Conservation (phyloP, 257 asterid species). For the Euphrasia confusa region DNA sequence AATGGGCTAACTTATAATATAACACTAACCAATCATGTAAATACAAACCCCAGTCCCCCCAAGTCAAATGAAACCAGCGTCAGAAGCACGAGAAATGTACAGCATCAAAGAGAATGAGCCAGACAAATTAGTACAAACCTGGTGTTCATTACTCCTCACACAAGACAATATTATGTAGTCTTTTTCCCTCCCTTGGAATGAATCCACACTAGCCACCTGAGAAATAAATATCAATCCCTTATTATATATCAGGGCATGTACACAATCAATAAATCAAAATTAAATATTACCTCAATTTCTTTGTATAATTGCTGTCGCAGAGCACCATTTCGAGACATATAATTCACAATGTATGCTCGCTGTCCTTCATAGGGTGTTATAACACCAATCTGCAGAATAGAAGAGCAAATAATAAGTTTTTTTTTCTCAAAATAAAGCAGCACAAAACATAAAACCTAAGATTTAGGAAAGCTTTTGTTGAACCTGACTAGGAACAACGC, state of each 20-base stretch:
- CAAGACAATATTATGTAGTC: conserved; percentile 93
- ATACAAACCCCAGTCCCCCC: neutral
- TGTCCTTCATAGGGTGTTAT: conserved; percentile 99
- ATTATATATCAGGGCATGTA: neutral
- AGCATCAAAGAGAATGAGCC: neutral
- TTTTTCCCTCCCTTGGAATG: conserved; percentile 98
- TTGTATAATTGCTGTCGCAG: conserved; percentile 95
- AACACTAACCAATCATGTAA: neutral
- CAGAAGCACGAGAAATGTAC: conserved; percentile 10
- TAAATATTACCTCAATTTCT: conserved; percentile 78
- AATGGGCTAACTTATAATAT: neutral
- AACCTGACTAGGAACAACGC: conserved; percentile 97
- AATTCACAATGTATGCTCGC: conserved; percentile 93
- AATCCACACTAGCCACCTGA: conserved; percentile 98
- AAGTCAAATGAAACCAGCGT: conserved; percentile 1
- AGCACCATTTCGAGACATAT: conserved; percentile 97
- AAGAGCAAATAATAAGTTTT: conserved; percentile 18
- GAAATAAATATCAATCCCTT: conserved; percentile 23
- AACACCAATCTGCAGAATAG: conserved; percentile 72
- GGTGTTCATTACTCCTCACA: conserved; percentile 98
- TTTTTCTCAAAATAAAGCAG: conserved; percentile 16
- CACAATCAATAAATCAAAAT: neutral
- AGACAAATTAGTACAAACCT: conserved; percentile 43
- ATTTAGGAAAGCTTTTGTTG: conserved; percentile 19
- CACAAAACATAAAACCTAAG: conserved; percentile 13